These are phyloP conservation scores for Protomyces inouyei DNA, from an alignment of 1,139 yeast genomes.

Conservation along the genomic window DNA sequence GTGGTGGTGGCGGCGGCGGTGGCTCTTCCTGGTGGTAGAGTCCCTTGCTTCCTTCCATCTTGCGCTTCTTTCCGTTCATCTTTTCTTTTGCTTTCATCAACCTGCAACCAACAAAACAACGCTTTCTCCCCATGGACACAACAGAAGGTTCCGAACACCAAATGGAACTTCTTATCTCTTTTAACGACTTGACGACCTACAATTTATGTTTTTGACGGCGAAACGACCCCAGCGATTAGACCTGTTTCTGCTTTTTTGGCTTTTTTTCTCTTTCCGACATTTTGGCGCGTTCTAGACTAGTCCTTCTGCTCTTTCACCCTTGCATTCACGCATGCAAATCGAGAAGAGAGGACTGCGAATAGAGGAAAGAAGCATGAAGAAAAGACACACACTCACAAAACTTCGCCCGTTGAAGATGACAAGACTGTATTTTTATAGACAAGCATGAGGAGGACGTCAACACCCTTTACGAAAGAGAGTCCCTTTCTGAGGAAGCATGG, in stretches of 20 bases:
- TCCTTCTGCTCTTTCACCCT: neutral
- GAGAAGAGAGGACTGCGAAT: neutral
- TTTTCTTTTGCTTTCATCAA: neutral
- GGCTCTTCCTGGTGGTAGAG: slow-evolving; percentile 39
- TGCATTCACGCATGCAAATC: neutral
- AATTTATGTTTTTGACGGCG: neutral
- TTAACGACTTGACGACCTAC: neutral
- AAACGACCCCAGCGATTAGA: neutral
- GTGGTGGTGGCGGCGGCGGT: slow-evolving; percentile 38
- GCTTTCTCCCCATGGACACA: no score
- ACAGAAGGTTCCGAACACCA: no score
- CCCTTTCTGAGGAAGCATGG: no score
- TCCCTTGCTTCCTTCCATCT: neutral
- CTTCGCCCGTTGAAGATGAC: neutral
- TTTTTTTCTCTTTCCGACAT: neutral
- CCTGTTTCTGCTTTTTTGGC: neutral
- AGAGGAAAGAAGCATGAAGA: neutral
- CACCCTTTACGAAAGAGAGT: neutral
- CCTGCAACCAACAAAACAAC: neutral
- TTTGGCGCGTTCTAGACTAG: neutral
- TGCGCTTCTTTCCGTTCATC: neutral
- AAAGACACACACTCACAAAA: neutral
- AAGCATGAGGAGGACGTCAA: neutral
- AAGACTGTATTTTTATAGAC: no score
- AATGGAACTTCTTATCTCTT: neutral